These are phyloP conservation scores for Lactifluus subvellereus DNA, from an alignment of 768 basidiomycete species.

Conservation along the genomic window DNA sequence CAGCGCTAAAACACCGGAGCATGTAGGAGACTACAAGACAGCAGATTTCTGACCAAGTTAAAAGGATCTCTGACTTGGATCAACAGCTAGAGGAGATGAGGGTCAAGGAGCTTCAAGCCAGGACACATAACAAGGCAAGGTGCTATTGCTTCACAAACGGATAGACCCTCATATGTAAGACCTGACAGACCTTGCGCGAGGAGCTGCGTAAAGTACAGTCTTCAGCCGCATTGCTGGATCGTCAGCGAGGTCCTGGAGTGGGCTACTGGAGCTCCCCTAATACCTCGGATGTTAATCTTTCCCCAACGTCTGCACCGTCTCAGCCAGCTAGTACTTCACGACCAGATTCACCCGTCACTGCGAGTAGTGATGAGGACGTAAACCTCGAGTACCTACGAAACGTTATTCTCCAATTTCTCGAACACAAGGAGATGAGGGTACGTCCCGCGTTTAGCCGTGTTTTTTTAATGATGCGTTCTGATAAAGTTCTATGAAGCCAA, in stretches of 20 bases:
- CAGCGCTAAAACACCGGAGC: neutral
- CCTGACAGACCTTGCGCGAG: slow-evolving; percentile 72
- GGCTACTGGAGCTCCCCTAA: slow-evolving; percentile 76
- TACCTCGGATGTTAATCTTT: slow-evolving; percentile 27
- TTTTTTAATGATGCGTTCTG: slow-evolving; percentile 10
- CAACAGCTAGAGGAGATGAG: slow-evolving; percentile 70
- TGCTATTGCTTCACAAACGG: neutral
- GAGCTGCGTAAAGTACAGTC: slow-evolving; percentile 95
- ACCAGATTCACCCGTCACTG: slow-evolving; percentile 30
- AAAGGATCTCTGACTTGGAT: slow-evolving; percentile 50
- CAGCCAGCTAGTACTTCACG: slow-evolving; percentile 31
- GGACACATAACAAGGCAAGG: slow-evolving; percentile 70
- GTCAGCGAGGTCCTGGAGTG: slow-evolving; percentile 87
- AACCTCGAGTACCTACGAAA: slow-evolving; percentile 95
- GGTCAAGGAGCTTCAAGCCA: slow-evolving; percentile 61
- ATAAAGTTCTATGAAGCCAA: slow-evolving; percentile 48
- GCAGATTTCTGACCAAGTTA: slow-evolving; percentile 43
- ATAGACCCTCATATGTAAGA: neutral
- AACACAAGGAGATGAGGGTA: slow-evolving; percentile 98
- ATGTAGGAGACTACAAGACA: slow-evolving; percentile 40
- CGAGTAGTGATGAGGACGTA: slow-evolving; percentile 77
- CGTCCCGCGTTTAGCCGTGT: slow-evolving; percentile 30
- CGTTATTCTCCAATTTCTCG: slow-evolving; percentile 93
- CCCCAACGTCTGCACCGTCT: slow-evolving; percentile 37
- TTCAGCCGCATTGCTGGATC: slow-evolving; percentile 82